Base-by-base conservation (phyloP, 2,329 filamentous ascomycete species). In the Diaporthe sp. region DNA sequence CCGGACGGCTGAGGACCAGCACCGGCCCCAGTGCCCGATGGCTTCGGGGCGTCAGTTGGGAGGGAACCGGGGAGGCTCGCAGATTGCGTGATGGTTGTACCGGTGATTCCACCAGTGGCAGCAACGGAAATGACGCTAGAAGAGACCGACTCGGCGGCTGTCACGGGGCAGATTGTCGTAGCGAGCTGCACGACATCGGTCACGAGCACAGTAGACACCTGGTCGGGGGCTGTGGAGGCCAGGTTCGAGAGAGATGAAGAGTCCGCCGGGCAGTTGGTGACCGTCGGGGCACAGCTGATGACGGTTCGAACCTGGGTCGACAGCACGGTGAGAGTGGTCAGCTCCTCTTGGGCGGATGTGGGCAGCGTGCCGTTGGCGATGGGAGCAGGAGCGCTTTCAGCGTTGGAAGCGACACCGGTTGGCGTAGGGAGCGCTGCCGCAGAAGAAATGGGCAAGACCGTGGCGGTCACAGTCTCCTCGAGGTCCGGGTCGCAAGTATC, bases 211-310 rank as follows among this genome's bases (percentile, higher is more conserved):
- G 68, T 75, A 8, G 73, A 72, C 2, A 72, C 37, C 28, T 71
- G 62, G 25, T 74, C 73, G 28, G 65, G 73, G 28, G 71, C 58
- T 3, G 71, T 57, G n/a, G 71, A 65, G 22, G 71, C 71, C 37
- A 73, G 46, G 10, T 73, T 19, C 39, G 75, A 72, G 44, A 76
- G 58, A 15, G 65, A 67, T 1, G 75, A 70, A 37, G 74, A 73
- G 28, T 61, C 55, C 42, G 76, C 76, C 28, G 76, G 76, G 65
- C 76, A 77, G 57, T 76, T 49, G 19, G 74, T 76, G 39, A 77
- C 71, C 1, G 57, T 65, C 22, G 76, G 57, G 17, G 76, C 76
- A 55, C 76, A 77, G 76, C 74, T 76, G 10, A 72, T 72, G 58
- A 77, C 62, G 25, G 76, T 77, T 5, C 74, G 58, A 19, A 77